Conservation (phyloP, 2,329 filamentous ascomycete genomes). For the Colletotrichum sp. region DNA sequence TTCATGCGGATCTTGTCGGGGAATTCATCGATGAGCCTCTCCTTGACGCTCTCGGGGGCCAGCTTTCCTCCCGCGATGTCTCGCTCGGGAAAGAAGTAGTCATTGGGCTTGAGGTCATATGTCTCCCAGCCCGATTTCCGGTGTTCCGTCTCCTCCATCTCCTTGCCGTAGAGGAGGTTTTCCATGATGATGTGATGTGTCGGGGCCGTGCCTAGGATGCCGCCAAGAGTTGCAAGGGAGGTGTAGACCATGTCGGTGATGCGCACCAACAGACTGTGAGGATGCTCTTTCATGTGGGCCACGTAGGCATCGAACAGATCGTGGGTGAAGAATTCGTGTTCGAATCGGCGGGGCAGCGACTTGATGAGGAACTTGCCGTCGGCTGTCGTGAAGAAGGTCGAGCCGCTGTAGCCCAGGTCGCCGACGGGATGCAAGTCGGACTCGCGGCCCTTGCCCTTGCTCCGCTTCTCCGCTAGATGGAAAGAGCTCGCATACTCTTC, state of each 20-base stretch:
- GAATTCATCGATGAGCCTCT: conserved; percentile 70
- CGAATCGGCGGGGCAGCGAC: conserved; percentile 71
- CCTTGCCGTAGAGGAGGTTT: conserved; percentile 70
- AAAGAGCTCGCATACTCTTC: conserved; percentile 44
- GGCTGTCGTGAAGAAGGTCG: conserved; percentile 74
- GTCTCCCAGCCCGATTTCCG: conserved; percentile 62
- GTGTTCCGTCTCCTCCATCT: conserved; percentile 42
- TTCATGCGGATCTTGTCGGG: conserved; percentile 67
- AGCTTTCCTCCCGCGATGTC: conserved; percentile 71
- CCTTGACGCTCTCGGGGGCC: conserved; percentile 68
- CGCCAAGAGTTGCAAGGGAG: conserved; percentile 61
- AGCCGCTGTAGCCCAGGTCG: conserved; percentile 77
- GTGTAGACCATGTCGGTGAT: conserved; percentile 73
- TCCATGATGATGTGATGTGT: conserved; percentile 81
- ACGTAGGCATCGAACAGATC: conserved; percentile 71
- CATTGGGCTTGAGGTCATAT: conserved; percentile 76
- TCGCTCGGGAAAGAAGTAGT: conserved; percentile 78
- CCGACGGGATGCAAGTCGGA: conserved; percentile 60
- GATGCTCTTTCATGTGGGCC: conserved; percentile 65
- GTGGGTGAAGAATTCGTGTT: conserved; percentile 72
- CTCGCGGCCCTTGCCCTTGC: conserved; percentile 35
- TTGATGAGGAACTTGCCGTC: conserved; percentile 75
- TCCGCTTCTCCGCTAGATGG: conserved; percentile 21
- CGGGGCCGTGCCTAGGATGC: conserved; percentile 63
- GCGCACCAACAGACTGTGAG: conserved; percentile 68